Conservation (phyloP, 2,329 filamentous ascomycete species). For the Cercospora sp. region DNA sequence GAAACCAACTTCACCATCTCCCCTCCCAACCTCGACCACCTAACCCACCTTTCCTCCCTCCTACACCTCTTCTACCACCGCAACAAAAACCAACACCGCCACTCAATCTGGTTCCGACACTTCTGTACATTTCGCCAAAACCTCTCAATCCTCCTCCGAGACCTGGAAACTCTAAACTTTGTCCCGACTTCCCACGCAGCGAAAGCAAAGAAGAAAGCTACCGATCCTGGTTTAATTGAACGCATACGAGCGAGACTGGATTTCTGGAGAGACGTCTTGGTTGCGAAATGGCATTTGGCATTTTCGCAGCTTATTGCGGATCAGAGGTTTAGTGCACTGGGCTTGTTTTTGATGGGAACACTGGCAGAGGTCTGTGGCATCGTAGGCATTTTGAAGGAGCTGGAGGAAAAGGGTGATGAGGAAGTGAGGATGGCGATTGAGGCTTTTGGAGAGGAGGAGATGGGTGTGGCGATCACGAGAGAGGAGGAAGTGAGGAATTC, state of each 20-base stretch:
- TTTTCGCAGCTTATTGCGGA: slow-evolving; percentile 50
- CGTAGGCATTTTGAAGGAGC: slow-evolving; percentile 43
- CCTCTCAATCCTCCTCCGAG: slow-evolving; percentile 54
- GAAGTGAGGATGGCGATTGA: slow-evolving; percentile 47
- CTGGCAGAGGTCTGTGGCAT: slow-evolving; percentile 45
- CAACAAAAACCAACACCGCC: slow-evolving; percentile 87
- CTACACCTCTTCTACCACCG: slow-evolving; percentile 75
- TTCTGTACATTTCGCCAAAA: slow-evolving; percentile 71
- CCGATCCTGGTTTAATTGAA: slow-evolving; percentile 22
- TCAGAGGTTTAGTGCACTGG: slow-evolving; percentile 48
- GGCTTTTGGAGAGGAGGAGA: slow-evolving; percentile 45
- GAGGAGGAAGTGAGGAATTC: slow-evolving; percentile 26
- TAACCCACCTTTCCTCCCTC: slow-evolving; percentile 49
- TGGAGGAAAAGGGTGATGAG: slow-evolving; percentile 45
- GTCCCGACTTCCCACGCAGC: slow-evolving; percentile 34
- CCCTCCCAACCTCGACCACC: neutral
- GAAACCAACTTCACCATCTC: slow-evolving; percentile 11
- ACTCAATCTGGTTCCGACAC: slow-evolving; percentile 76
- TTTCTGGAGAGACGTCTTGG: slow-evolving; percentile 44
- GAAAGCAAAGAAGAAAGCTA: slow-evolving; percentile 30
- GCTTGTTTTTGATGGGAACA: slow-evolving; percentile 46
- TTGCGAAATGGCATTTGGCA: slow-evolving; percentile 37
- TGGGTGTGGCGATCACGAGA: slow-evolving; percentile 34
- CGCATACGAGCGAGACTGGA: slow-evolving; percentile 36
- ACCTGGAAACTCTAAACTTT: slow-evolving; percentile 28